Evolutionary conservation across 2,329 filamentous ascomycete species (phyloP), one percentile per base, ranked within the genome.

Genomic region (Dothideomycetidae sp.): DNA sequence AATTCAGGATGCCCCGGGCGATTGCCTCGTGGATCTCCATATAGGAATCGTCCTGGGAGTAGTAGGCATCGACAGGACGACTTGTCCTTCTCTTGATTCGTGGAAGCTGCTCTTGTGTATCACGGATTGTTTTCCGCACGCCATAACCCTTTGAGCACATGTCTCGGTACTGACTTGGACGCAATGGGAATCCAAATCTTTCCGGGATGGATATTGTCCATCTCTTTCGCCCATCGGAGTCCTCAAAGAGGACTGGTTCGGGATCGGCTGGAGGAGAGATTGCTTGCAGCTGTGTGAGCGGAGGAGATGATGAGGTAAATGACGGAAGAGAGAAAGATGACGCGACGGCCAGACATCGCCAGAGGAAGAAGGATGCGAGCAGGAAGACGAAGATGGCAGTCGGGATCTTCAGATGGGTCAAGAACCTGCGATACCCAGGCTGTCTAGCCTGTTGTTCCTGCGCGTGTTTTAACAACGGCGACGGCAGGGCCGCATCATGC

Each of bases 121-220:
- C 29, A 19, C 29, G 29, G 13, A 38, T n/a, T 3, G 36, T 23
- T 11, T 29, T 32, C 14, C 17, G 17, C 7, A 13, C 12, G 7
- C 13, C 7, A 10, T 31, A 12, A 31, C 17, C 61, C 29, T 29
- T 19, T 23, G 29, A 62, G 52, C 78, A 81, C 42, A 92, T 77
- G 29, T 78, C 71, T 10, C 66, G 58, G 51, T 90, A 90, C 44
- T 83, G 71, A 7, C 67, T 57, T 13, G 71, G 68, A 0, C 66
- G 57, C 2, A 90, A 56, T 1, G 83, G 83, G 42, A 88, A 88
- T 3, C 66, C 62, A 31, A 68, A 63, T 40, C 67, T 67, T 5
- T 68, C 63, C 1, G 83, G 83, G 26, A 93, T 85, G 1, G 74
- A 84, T 9, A 92, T 71, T 0, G 83, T 90, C 84, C 84, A 92